A percentile compares a stretch with the other conserved stretches of the same genome.
Conservation (phyloP, 805 yeast species). For the Geotrichum ghanense region DNA sequence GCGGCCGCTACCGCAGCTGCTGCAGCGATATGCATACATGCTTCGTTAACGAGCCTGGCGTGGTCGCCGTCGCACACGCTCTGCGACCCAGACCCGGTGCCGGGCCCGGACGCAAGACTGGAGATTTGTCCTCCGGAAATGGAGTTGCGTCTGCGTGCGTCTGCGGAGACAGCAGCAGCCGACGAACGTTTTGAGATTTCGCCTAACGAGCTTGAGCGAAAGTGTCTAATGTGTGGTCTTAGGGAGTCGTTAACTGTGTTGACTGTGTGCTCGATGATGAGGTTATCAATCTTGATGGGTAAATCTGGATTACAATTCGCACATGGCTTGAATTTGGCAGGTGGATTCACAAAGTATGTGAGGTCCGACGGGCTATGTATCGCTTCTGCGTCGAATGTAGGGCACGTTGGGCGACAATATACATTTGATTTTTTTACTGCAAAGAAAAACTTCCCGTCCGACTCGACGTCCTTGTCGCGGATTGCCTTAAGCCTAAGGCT, state of each 20-base stretch:
- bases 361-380: conserved; percentile 30
- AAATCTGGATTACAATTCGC: conserved; percentile 41
- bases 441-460: conserved; percentile 46
- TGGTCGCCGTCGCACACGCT: conserved; percentile 50
- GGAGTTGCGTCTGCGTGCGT: conserved; percentile 11
- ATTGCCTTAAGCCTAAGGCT: conserved; percentile 6
- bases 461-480: conserved; percentile 40
- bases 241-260: conserved; percentile 42
- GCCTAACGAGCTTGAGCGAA: conserved; percentile 5
- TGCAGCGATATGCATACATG: conserved; percentile 72
- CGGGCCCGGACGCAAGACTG: conserved; percentile 11
- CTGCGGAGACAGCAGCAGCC: neutral
- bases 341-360: conserved; percentile 31
- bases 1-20: conserved; percentile 51
- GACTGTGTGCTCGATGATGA: conserved; percentile 37
- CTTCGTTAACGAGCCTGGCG: conserved; percentile 56
- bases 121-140: conserved; percentile 18
- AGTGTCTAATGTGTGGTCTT: conserved; percentile 41
- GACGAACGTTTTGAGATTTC: neutral
- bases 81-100: conserved; percentile 13
- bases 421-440: conserved; percentile 32
- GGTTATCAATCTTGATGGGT: conserved; percentile 10
- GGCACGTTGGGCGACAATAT: conserved; percentile 67
- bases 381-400: conserved; percentile 18
- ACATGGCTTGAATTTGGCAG: conserved; percentile 41